A percentile compares a stretch with the other conserved stretches of the same genome.
Evolutionary conservation across 768 basidiomycete genomes (phyloP).

Genomic region (Ephemerocybe angulata): DNA sequence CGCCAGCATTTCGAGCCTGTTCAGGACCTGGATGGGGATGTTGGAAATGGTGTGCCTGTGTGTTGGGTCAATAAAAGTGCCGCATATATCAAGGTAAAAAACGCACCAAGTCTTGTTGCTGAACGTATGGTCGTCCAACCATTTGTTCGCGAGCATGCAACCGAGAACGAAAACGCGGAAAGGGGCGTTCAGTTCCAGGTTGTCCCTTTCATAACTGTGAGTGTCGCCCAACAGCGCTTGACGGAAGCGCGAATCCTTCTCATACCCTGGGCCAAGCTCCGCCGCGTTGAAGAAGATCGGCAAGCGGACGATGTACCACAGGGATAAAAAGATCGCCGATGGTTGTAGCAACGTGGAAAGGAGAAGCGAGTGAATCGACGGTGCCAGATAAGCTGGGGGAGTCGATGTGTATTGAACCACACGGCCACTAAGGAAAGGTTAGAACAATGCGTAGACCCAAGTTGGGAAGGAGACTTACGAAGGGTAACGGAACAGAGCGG

Average conservation of each 20-base stretch:
- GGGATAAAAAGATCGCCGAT: constrained; percentile 69
- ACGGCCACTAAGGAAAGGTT: constrained; percentile 9
- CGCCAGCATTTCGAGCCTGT: constrained; percentile 67
- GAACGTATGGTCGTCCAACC: constrained; percentile 86
- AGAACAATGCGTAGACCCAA: constrained; percentile 2
- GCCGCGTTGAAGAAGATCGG: constrained; percentile 63
- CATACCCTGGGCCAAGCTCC: constrained; percentile 46
- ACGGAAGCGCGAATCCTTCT: constrained; percentile 63
- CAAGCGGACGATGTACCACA: constrained; percentile 80
- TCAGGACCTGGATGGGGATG: constrained; percentile 65
- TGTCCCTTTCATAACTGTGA: constrained; percentile 41
- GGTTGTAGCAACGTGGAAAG: constrained; percentile 80
- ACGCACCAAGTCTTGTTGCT: constrained; percentile 85
- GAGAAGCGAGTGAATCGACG: constrained; percentile 66
- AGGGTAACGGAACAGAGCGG: constrained; percentile 47
- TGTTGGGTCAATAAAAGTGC: constrained; percentile 6
- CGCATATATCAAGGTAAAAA: background rate
- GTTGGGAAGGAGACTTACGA: constrained; percentile 41
- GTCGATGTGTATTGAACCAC: constrained; percentile 35
- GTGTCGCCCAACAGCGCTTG: constrained; percentile 56
- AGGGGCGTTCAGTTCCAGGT: constrained; percentile 55
- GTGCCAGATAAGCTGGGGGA: constrained; percentile 53
- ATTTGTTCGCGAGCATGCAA: constrained; percentile 85
- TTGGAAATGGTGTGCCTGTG: constrained; percentile 77
- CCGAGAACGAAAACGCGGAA: constrained; percentile 77